These are phyloP conservation scores for Daldinia decipiens DNA, from an alignment of 495 filamentous ascomycete genomes.

Conservation along the genomic window DNA sequence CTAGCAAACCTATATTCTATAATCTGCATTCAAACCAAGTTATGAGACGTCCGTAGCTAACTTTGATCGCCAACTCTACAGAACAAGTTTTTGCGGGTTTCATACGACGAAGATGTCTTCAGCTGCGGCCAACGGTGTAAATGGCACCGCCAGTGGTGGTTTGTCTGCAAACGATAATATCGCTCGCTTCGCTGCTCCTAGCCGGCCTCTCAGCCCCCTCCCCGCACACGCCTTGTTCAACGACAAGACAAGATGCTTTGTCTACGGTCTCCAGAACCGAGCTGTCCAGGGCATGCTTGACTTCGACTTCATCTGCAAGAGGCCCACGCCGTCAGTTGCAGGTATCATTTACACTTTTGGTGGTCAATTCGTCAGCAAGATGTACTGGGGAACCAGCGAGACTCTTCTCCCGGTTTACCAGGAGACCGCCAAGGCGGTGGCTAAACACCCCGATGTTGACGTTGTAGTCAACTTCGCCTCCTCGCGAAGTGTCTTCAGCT, in stretches of 20 bases:
- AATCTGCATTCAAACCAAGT: constrained; percentile 6
- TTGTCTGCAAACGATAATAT: constrained; percentile 97
- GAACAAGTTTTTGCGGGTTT: constrained; percentile 25
- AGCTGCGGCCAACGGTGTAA: constrained; percentile 56
- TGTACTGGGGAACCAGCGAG: constrained; percentile 99
- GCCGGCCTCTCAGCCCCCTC: constrained; percentile 87
- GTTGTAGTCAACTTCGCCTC: constrained; percentile 99
- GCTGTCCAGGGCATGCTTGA: constrained; percentile 99
- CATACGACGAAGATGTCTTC: constrained; percentile 56
- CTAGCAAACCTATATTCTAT: constrained; percentile 1
- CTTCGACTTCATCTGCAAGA: constrained; percentile 99
- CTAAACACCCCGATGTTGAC: constrained; percentile 97
- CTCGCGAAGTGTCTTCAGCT: constrained; percentile 96
- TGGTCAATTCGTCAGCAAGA: constrained; percentile 99
- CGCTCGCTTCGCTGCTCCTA: constrained; percentile 92
- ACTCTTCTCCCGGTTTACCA: constrained; percentile 99
- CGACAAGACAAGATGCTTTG: constrained; percentile 99
- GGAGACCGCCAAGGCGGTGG: constrained; percentile 89
- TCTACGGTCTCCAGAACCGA: constrained; percentile 97
- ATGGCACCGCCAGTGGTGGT: constrained; percentile 52
- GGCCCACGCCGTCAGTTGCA: constrained; percentile 92
- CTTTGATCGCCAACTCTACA: constrained; percentile 7
- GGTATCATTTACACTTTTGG: constrained; percentile 99
- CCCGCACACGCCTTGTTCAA: constrained; percentile 91
- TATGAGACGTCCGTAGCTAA: constrained; percentile 18